Evolutionary conservation across 2,329 filamentous ascomycete species (phyloP), one percentile per base, ranked within the genome.

Genomic region (Exophiala spinifera): DNA sequence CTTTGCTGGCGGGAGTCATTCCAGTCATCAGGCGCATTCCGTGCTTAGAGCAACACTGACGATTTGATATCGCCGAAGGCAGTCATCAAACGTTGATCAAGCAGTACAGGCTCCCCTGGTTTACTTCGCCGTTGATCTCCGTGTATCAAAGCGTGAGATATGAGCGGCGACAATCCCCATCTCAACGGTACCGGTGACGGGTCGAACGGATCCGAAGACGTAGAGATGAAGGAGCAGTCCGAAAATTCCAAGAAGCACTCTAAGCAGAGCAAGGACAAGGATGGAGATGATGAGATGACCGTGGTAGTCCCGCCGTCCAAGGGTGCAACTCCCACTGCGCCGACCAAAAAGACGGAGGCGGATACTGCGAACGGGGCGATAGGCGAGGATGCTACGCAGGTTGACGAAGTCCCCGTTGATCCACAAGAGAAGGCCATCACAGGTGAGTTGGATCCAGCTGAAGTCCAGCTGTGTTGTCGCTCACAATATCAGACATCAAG

Each of bases 271-370:
- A 86, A 85, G 74, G 80, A 79, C 65, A 86, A 86, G 76, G 84
- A 90, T 67, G 85, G 80, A 66, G 86, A 88, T 64, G 85, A 77
- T 65, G 86, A 89, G 76, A 90, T 90, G 86, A 90, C 87, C 47
- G 86, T 90, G 61, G 87, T 91, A 65, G 86, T 90, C 42, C 86
- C 87, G 51, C 86, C 85, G 54, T 82, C 85, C 61, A 89, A 89
- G 77, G 75, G 76, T 66, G 75, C 79, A 59, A 73, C 80, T 54
- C 79, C 84, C 55, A 76, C 76, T 63, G 77, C 79, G 59, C 72
- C 77, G 51, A 73, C 76, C 28, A 77, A 82, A 62, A 83, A 87
- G 67, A 77, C 77, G 56, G 85, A 89, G 64, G 85, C 80, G 48
- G 88, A 91, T 69, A 78, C 89, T 62, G 91, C 91, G 87, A 83